Conservation (phyloP, 768 basidiomycete genomes). For the Gyrodon lividus region DNA sequence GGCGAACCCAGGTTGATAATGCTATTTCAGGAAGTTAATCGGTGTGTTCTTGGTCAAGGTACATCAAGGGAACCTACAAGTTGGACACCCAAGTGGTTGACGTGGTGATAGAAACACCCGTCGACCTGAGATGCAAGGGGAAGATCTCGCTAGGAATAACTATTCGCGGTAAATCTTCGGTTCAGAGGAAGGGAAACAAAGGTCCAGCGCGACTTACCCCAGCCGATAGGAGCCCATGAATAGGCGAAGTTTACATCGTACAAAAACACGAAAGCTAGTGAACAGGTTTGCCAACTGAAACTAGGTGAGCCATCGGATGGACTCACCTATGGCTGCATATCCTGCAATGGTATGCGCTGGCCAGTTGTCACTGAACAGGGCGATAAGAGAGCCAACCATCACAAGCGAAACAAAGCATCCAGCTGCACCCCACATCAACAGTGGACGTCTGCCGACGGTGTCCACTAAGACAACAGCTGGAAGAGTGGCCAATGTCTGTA, state of each 20-base stretch:
- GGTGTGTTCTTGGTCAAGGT: background rate
- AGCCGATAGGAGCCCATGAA: slow-evolving; percentile 34
- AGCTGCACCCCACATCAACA: slow-evolving; percentile 39
- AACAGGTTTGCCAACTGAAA: slow-evolving; percentile 13
- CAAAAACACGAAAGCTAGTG: slow-evolving; percentile 39
- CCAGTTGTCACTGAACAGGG: slow-evolving; percentile 29
- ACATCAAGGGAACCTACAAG: slow-evolving; percentile 20
- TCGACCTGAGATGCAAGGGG: slow-evolving; percentile 40
- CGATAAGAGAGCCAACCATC: slow-evolving; percentile 29
- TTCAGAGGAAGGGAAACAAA: background rate
- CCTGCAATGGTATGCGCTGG: slow-evolving; percentile 27
- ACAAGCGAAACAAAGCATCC: slow-evolving; percentile 32
- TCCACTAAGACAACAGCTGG: slow-evolving; percentile 38
- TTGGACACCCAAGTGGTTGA: slow-evolving; percentile 44
- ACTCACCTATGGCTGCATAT: slow-evolving; percentile 29
- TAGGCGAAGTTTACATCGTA: slow-evolving; percentile 37
- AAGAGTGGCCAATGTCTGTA: slow-evolving; percentile 34
- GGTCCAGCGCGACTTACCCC: slow-evolving; percentile 14
- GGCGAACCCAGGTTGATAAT: slow-evolving; percentile 30
- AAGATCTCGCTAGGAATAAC: slow-evolving; percentile 43
- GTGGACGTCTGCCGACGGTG: slow-evolving; percentile 38
- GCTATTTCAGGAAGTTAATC: slow-evolving; percentile 8
- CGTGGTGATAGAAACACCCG: slow-evolving; percentile 41
- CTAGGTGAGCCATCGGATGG: slow-evolving; percentile 15
- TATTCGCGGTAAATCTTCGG: slow-evolving; percentile 20